Conservation (phyloP, 768 basidiomycete genomes). For the Trametopsis cervina region DNA sequence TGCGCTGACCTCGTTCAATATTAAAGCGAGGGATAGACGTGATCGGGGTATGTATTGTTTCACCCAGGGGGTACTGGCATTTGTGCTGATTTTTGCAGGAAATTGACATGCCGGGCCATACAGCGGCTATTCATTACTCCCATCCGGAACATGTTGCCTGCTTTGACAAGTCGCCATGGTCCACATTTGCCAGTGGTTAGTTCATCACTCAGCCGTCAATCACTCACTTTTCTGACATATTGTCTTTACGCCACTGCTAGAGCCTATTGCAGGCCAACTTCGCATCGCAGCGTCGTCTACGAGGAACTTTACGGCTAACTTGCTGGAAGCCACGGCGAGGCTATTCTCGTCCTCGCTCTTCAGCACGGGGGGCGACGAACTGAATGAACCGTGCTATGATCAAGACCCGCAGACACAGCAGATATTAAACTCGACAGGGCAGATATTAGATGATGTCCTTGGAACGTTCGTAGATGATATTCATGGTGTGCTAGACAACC, state of each 20-base stretch:
- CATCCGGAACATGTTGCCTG: conserved; percentile 41
- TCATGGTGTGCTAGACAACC: conserved; percentile 24
- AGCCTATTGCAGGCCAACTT: conserved; percentile 46
- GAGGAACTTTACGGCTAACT: conserved; percentile 25
- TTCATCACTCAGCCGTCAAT: background rate
- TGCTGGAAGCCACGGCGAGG: conserved; percentile 26
- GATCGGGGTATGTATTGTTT: conserved; percentile 19
- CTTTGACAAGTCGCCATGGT: conserved; percentile 26
- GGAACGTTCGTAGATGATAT: conserved; percentile 28
- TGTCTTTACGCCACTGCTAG: conserved; percentile 10
- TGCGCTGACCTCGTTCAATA: background rate
- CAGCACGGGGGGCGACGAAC: conserved; percentile 43
- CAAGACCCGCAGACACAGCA: conserved; percentile 29
- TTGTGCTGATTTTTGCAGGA: conserved; percentile 17
- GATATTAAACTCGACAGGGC: conserved; percentile 24
- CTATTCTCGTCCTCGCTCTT: conserved; percentile 30
- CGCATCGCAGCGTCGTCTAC: conserved; percentile 31
- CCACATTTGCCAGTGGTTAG: conserved; percentile 28
- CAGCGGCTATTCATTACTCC: conserved; percentile 30
- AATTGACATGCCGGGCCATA: conserved; percentile 45
- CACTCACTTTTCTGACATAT: background rate
- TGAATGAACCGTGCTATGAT: conserved; percentile 35
- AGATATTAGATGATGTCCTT: conserved; percentile 34
- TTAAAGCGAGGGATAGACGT: conserved; percentile 39
- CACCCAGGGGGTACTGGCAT: background rate